Evolutionary conservation across 352 stramenopile genomes (phyloP), one percentile per base, ranked within the genome.

Genomic region (Globisporangium okanoganense): DNA sequence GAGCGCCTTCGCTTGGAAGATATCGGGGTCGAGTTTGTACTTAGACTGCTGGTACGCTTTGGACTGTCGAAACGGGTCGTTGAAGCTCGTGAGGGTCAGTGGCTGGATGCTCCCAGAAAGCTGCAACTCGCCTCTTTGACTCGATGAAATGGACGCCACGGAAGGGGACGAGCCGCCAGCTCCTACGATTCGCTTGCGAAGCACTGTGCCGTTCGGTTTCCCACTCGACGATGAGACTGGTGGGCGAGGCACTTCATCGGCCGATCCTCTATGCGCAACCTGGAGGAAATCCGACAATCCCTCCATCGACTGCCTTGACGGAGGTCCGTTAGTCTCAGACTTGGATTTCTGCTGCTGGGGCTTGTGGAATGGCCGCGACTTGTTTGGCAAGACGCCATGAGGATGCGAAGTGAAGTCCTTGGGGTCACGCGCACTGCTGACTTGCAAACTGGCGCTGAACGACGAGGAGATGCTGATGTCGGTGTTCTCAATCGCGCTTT

Each of bases 21-120:
- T 40, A 14, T 72, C 67, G 10, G 75, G 75, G 18, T 82, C 72
- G 40, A 84, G 65, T 5, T 71, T 76, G 51, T 83, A 83, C 58
- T 65, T 69, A 40, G 72, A 80, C 44, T 79, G 67, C 29, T 81
- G 75, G 44, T 58, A 78, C 25, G 66, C 36, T 25, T 55, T 55
- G 45, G 40, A 56, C 14, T 56, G 60, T 1, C 33, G 43, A 24
- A 41, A 56, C 33, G 43, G 8, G 8, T 66, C 60, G 16, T 20
- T 48, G 8, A 45, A n/a, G 22, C 8, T 56, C n/a, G 51, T 58
- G 59, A 65, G 50, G 27, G 60, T 56, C 6, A 65, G 25, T 9
- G 20, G 24, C 14, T 50, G 47, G 31, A 61, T 49, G 45, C 13
- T 52, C 5, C 22, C 22, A 20, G 58, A 33, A 3, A 33, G 48